Conservation (phyloP, 2,329 filamentous ascomycete species). For the Cladosporium sp. region DNA sequence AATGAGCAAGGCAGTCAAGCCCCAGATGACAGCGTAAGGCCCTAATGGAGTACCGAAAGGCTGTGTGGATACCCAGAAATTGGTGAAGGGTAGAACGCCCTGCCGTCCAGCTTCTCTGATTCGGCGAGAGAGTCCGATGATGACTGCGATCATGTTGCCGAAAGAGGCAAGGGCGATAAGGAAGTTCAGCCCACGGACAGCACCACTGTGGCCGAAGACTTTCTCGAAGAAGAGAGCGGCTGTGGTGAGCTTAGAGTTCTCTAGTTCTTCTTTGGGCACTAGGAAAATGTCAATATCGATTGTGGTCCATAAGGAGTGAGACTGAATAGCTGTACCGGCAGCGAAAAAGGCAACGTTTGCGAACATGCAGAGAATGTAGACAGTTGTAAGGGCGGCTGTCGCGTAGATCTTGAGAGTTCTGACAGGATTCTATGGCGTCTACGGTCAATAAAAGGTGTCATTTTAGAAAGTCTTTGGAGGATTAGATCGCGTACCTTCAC, state of each 20-base stretch:
- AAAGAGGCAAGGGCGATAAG: slow-evolving; percentile 55
- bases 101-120: slow-evolving; percentile 60
- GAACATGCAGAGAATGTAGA: slow-evolving; percentile 52
- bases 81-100: slow-evolving; percentile 57
- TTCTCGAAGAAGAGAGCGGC: slow-evolving; percentile 57
- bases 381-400: slow-evolving; percentile 43
- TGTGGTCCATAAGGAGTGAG: slow-evolving; percentile 15
- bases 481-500: slow-evolving; percentile 44
- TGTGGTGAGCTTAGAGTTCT: slow-evolving; percentile 49
- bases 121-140: slow-evolving; percentile 53
- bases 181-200: slow-evolving; percentile 53
- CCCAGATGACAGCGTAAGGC: slow-evolving; percentile 56
- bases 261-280: slow-evolving; percentile 53
- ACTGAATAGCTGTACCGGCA: slow-evolving; percentile 27
- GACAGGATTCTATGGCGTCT: slow-evolving; percentile 47
- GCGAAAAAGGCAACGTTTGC: slow-evolving; percentile 60
- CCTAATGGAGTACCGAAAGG: slow-evolving; percentile 62
- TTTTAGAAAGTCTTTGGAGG: no score
- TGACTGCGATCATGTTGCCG: slow-evolving; percentile 54
- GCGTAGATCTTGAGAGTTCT: slow-evolving; percentile 50
- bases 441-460: no score
- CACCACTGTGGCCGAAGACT: slow-evolving; percentile 51
- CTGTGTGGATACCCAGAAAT: slow-evolving; percentile 59
- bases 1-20: slow-evolving; percentile 56
- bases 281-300: slow-evolving; percentile 17